These are phyloP conservation scores for Mycena crocata DNA, from an alignment of 768 basidiomycete genomes.

Conservation along the genomic window DNA sequence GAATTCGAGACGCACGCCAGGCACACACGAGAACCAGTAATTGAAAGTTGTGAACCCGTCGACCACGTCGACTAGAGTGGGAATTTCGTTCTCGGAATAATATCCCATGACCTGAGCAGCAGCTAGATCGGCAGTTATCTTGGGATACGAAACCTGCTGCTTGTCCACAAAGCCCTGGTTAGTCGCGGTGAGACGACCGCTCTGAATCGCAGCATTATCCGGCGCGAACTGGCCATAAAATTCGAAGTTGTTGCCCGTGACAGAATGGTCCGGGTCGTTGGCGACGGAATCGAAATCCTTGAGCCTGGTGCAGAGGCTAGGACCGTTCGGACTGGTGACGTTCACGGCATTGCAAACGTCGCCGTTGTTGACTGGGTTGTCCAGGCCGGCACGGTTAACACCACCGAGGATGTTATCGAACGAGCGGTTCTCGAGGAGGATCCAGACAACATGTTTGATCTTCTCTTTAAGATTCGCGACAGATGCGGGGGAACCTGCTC, in stretches of 20 bases:
- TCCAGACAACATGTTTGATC: constrained; percentile 41
- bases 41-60: constrained; percentile 44
- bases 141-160: constrained; percentile 36
- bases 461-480: constrained; percentile 35
- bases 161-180: constrained; percentile 42
- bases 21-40: constrained; percentile 45
- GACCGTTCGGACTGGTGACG: constrained; percentile 30
- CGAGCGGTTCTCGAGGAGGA: constrained; percentile 44
- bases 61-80: constrained; percentile 38
- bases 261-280: constrained; percentile 41
- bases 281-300: constrained; percentile 36
- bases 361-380: constrained; percentile 36
- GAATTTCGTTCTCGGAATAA: constrained; percentile 37
- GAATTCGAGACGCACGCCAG: constrained; percentile 31
- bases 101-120: constrained; percentile 44
- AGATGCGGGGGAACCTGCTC: constrained; percentile 30
- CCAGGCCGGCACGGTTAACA: constrained; percentile 32
- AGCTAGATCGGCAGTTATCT: constrained; percentile 27
- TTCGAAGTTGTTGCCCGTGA: constrained; percentile 41
- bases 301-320: constrained; percentile 34
- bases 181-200: constrained; percentile 20
- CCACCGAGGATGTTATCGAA: constrained; percentile 46
- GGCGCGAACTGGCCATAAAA: constrained; percentile 40
- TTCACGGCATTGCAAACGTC: constrained; percentile 40
- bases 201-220: constrained; percentile 31